These are phyloP conservation scores for Paramecium biaurelia DNA, from an alignment of 73 alveolate genomes.

Conservation along the genomic window DNA sequence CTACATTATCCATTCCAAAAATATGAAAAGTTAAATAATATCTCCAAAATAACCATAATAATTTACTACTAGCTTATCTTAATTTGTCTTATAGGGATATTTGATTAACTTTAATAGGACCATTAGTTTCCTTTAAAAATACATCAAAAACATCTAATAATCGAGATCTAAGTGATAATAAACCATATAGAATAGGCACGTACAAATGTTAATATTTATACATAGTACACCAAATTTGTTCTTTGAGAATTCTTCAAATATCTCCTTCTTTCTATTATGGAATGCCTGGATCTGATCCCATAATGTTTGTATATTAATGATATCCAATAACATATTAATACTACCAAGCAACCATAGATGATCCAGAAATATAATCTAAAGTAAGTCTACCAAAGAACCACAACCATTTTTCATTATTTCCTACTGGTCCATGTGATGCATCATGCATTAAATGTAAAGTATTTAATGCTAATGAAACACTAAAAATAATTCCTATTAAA, in stretches of 20 bases:
- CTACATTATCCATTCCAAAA: conserved; percentile 9
- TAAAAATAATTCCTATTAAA: neutral
- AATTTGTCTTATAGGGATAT: conserved; percentile 19
- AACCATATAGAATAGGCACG: conserved; percentile 28
- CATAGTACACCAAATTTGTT: neutral
- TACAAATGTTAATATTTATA: conserved; percentile 17
- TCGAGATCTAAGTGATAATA: conserved; percentile 31
- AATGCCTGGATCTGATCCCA: conserved; percentile 52
- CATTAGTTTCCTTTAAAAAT: conserved; percentile 35
- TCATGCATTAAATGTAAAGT: conserved; percentile 51
- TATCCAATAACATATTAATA: conserved; percentile 44
- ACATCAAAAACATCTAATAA: conserved; percentile 39
- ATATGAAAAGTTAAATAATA: neutral
- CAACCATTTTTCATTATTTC: conserved; percentile 46
- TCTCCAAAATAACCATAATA: conserved; percentile 51
- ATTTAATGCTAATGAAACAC: conserved; percentile 34
- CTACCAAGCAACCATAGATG: conserved; percentile 38
- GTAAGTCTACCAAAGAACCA: conserved; percentile 52
- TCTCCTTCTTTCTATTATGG: conserved; percentile 46
- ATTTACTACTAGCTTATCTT: conserved; percentile 41
- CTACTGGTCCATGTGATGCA: conserved; percentile 56
- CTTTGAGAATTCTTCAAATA: conserved; percentile 3
- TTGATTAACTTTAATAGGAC: conserved; percentile 41
- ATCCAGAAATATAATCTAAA: conserved; percentile 39
- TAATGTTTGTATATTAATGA: conserved; percentile 29